Evolutionary conservation across 345 rosid species (phyloP), one percentile per base, ranked within the genome.

Genomic region (Populus alba): DNA sequence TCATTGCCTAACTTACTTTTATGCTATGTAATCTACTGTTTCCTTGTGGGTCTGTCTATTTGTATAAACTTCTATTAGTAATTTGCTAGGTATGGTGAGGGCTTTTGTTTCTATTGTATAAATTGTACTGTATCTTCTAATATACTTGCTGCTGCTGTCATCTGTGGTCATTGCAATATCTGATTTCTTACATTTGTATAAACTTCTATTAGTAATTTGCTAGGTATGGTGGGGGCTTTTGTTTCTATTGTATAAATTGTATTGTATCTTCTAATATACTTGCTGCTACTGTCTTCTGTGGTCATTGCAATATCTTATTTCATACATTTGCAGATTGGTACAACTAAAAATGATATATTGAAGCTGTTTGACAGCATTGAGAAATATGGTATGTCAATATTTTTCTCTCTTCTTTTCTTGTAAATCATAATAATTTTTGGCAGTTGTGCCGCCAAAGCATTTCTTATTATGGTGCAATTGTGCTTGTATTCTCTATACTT

Each of bases 291-390:
- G 71, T 72, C 67, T 43, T 38, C 38, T 65, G 43, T 73, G 37
- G 31, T 75, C 33, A 59, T 38, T n/a, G 29, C 51, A 53, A 72
- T 78, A 5, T 47, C 11, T 39, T 77, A 31, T 38, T 17, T 41
- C 29, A n/a, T n/a, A n/a, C 51, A 12, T 74, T 85, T 82, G 82
- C 88, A 97, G 99, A 87, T 97, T 77, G 87, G 77, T 63, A 76
- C 90, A 7, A 78, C 92, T 78, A 91, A 88, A 82, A 92, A 71
- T 69, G 92, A 88, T 75, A 87, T 92, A 84, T 55, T 84, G 88
- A 94, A 97, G 88, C 94, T 97, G 78, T 92, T 91, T 82, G 98
- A 94, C 85, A 85, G 89, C 75, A 87, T 92, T 68, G 87, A 92
- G 82, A 91, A 90, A 83, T 96, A 92, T 84, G 97, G 98, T 97